Base-by-base conservation (phyloP, 2,329 filamentous ascomycete species). In the Hymenoscyphus albidus region DNA sequence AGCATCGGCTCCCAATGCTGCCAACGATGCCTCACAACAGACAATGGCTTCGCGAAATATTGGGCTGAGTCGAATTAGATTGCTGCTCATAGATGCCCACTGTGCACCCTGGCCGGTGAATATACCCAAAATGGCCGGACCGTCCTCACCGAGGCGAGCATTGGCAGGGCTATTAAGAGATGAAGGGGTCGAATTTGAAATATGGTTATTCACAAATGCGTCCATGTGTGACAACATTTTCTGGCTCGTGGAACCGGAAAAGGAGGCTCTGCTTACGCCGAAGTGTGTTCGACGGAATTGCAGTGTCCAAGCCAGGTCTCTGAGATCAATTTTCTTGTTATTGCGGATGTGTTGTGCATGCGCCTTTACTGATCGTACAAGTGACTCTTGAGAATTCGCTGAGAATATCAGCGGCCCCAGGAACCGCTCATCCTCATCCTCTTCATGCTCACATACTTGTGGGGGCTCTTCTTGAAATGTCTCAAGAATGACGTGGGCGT, bases 401-500 rank as follows among this genome's bases (percentile, higher is more conserved):
- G 67, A 68, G 13, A 67, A 68, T 31, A 60, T 16, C 16, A 67
- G 64, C 18, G 65, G 63, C n/a, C 27, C 38, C 14, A 59, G 12
- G 10, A 27, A 18, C 35, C 32, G 5, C 18, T 51, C 10, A 16
- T 18, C 14, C 58, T 35, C 9, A 9, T 22, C 22, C 22, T 22
- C 22, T 22, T 6, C 27, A 6, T 38, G 16, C 38, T 7, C 32
- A 35, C 13, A 56, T 31, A 27, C 16, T 12, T 38, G 6, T 31
- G 31, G 10, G 31, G 27, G 12, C 35, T n/a, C 12, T 14, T 4
- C 32, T 3, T 39, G 61, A 38, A 64, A 40, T 44, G 62, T 55
- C 76, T 73, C 61, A 72, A 70, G 4, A 22, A 81, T 76, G 1
- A 74, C 75, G 68, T 79, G 77, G 0, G 59, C 54, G 58, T 65